Conservation (phyloP, 305 asterid species). For the Lippia alba region DNA sequence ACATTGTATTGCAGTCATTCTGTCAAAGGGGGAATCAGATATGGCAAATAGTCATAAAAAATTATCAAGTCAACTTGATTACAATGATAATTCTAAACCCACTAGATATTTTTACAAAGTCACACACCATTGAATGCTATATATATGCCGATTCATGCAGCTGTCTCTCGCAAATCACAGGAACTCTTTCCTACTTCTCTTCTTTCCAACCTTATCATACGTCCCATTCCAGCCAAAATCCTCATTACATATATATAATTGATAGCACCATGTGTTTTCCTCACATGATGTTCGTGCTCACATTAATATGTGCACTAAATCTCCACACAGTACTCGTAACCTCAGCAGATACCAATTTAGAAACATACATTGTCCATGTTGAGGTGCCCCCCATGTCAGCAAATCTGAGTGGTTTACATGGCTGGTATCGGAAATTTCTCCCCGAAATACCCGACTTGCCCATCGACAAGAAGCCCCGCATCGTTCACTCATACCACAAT, state of each 20-base stretch:
- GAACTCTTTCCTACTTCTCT: not conserved
- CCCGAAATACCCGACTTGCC: constrained; percentile 27
- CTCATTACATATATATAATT: not conserved
- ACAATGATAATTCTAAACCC: not conserved
- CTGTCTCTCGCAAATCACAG: not conserved
- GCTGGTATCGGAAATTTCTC: constrained; percentile 47
- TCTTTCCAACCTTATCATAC: not conserved
- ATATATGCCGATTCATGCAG: not conserved
- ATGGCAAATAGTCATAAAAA: not conserved
- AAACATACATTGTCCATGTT: constrained; percentile 59
- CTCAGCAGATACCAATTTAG: constrained; percentile 28
- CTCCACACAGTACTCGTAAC: constrained; percentile 4
- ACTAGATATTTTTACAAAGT: not conserved
- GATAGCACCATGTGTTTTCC: not conserved
- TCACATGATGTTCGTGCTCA: constrained; percentile 24
- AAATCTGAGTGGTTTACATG: constrained; percentile 26
- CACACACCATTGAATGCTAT: not conserved
- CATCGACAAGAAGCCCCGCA: constrained; percentile 20
- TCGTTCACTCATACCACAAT: constrained; percentile 48
- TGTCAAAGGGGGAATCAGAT: not conserved
- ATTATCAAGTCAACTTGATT: not conserved
- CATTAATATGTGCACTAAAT: constrained; percentile 18
- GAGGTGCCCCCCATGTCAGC: constrained; percentile 35
- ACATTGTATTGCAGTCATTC: not conserved
- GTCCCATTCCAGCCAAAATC: not conserved